Evolutionary conservation across 768 basidiomycete species (phyloP), one percentile per base, ranked within the genome.

Genomic region (Russula sp.): DNA sequence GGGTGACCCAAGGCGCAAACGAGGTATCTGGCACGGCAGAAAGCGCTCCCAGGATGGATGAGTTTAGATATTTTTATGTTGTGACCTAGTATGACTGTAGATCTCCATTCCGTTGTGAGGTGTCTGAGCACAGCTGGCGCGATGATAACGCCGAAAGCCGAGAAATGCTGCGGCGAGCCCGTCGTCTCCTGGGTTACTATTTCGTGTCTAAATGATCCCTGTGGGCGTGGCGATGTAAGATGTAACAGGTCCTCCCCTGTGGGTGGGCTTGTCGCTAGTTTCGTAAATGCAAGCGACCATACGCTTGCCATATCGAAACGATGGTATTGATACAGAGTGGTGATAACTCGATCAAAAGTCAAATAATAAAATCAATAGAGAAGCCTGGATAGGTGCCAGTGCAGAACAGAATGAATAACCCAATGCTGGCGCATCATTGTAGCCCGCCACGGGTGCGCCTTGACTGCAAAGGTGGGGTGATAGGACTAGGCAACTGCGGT

Each of bases 401-500:
- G 50, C 31, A 52, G 8, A 52, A 13, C 4, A 59, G 8, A 35
- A 44, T 16, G 16, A 22, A 51, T 51, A n/a, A 42, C 2, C 22
- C 22, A 27, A 27, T 27, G 22, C 22, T 27, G 22, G 22, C 22
- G 22, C 22, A 27, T 63, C 39, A 59, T 48, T 59, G 55, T 16
- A 60, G 35, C 18, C 58, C 58, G 37, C 20, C 52, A 32, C 58
- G 58, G 45, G 42, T 45, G 27, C 63, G 63, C 35, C 37, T 64
- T 16, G 58, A 10, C 14, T 14, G 48, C 34, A 32, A 49, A 11
- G 27, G 64, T 22, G 54, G 37, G 2, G 48, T 34, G n/a, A 34
- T 18, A 11, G 37, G n/a, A 10, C 47, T 55, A 39, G 88, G 86
- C 5, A 87, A 88, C 66, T 84, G 82, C 11, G 86, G 83, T 44